A percentile compares a stretch with the other conserved stretches of the same genome.
Evolutionary conservation across 2,329 filamentous ascomycete species (phyloP).

Genomic region (Spiromastix sp.): DNA sequence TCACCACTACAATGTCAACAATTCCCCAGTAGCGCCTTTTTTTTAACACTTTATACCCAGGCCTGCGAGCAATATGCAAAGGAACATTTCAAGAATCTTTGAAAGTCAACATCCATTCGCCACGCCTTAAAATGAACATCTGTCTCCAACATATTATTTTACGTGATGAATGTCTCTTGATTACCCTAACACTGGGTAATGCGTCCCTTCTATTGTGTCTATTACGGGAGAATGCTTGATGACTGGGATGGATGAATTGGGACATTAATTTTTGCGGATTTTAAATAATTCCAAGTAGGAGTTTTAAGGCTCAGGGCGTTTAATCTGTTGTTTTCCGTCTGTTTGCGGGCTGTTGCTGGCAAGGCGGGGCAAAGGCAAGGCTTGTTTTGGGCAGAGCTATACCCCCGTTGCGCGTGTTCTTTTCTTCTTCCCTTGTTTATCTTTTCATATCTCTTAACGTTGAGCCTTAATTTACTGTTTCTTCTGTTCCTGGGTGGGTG

Average conservation of each 20-base stretch:
- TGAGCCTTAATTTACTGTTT: conserved; percentile 2
- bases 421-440: conserved; percentile 16
- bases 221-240: too few species aligned
- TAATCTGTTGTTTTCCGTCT: too few species aligned
- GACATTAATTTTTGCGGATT: too few species aligned
- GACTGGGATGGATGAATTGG: too few species aligned
- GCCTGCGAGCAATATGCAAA: conserved; percentile 90
- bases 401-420: conserved; percentile 14
- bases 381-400: conserved; percentile 10
- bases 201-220: too few species aligned
- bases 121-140: too few species aligned
- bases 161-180: too few species aligned
- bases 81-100: conserved; percentile 62
- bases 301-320: too few species aligned
- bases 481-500: neutral
- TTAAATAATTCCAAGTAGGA: too few species aligned
- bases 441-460: conserved; percentile 10
- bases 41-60: conserved; percentile 31
- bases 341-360: conserved; percentile 4
- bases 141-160: too few species aligned
- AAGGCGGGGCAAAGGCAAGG: conserved; percentile 3
- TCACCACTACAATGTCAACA: conserved; percentile 2
- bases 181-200: too few species aligned
- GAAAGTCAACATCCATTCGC: conserved; percentile 6
- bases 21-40: conserved; percentile 10